Evolutionary conservation across 2,329 filamentous ascomycete species (phyloP).

Genomic region (Dactylellina cionopaga): DNA sequence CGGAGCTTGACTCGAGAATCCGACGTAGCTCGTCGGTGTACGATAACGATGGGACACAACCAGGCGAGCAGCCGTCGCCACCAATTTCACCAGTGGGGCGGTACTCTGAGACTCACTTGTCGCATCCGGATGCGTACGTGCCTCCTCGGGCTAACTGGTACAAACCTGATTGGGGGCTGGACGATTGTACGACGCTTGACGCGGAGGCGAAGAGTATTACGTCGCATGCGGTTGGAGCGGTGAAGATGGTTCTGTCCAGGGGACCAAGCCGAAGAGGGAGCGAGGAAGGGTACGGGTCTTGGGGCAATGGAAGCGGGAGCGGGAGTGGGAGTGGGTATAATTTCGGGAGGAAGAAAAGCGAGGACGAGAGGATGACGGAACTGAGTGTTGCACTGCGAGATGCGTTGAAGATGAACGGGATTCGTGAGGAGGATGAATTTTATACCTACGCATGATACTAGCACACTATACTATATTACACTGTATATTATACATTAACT

Average conservation of each 20-base stretch:
- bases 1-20: not conserved
- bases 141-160: constrained; percentile 43
- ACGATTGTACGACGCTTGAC: constrained; percentile 3
- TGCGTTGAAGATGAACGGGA: constrained; percentile 41
- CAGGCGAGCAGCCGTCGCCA: constrained; percentile 36
- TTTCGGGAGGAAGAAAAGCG: not conserved
- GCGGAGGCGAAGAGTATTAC: constrained; percentile 27
- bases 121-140: constrained; percentile 35
- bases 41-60: constrained; percentile 21
- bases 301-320: not conserved
- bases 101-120: constrained; percentile 31
- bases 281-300: constrained; percentile 5
- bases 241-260: constrained; percentile 29
- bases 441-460: constrained; percentile 1
- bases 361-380: constrained; percentile 32
- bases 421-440: constrained; percentile 46
- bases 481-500: not conserved
- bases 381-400: constrained; percentile 38
- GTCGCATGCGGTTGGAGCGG: constrained; percentile 16
- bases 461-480: too few species aligned
- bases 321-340: not conserved
- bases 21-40: constrained; percentile 33
- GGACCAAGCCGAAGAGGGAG: constrained; percentile 26
- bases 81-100: constrained; percentile 12
- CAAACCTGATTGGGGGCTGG: constrained; percentile 31